Evolutionary conservation across 345 rosid species (phyloP), one percentile per base, ranked within the genome.

Genomic region (Salix udensis): DNA sequence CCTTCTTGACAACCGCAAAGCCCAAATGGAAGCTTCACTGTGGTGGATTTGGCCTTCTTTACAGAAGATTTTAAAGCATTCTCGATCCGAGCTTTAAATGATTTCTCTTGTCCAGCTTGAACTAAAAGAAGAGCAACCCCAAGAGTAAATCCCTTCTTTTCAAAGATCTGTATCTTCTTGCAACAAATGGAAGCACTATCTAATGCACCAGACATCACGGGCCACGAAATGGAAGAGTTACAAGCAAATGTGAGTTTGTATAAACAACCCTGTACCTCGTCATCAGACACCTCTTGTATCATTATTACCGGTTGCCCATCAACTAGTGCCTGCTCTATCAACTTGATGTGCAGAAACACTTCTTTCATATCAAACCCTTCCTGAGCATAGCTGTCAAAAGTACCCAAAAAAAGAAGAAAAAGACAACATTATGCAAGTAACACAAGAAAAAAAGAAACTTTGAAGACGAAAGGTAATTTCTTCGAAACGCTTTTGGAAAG

Each of bases 1-100:
- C 89, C 96, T 78, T 95, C 98, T 83, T 95, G 98, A 80, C 98
- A 95, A 31, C 98, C 98, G 70, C 98, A 95, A 68, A 95, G 91
- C 73, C 98, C 94, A 67, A 95, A 95, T 11, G 98, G 90, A 40
- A 95, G 91, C 92, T 95, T 95, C 79, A 93, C 98, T 0, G 89
- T 50, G 52, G 87, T 73, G 5, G 84, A 82, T 75, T 88, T 95
- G 40, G 91, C 85, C 84, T 85, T 89, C 82, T 83, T 91, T 61
- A 91, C 84, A 36, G 98, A 90, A 76, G 83, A 85, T 81, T 89
- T 95, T 24, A 93, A 82, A 15, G 94, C 94, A 74, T 80, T 90
- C 74, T 95, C 98, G 21, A 93, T 78, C 71, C 92, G 88, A 37
- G 81, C 70, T 77, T 85, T 91, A 72, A 89, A 91, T 67, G 78